A percentile compares a stretch with the other conserved stretches of the same genome.
phyloP scores from a whole-genome alignment of 371 early-diverging fungal genomes.

The Mucor circinelloides region DNA sequence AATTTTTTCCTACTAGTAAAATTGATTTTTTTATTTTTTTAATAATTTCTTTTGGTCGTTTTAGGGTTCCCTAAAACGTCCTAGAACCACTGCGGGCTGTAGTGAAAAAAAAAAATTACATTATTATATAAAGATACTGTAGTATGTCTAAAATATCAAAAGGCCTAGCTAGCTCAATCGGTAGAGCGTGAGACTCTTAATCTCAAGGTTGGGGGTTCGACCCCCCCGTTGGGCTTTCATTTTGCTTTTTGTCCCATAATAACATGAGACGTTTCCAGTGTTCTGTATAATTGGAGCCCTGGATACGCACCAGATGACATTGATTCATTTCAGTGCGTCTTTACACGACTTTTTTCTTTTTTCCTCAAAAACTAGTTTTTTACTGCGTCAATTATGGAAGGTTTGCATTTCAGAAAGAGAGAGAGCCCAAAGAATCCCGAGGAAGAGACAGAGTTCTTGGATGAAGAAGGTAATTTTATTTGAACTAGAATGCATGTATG shows the following conservation, averaged over 20 bases:
- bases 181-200: conserved; percentile 98
- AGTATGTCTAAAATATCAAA: too few species aligned
- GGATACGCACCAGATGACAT: not conserved
- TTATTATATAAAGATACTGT: too few species aligned
- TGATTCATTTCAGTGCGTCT: not conserved
- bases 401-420: conserved; percentile 5
- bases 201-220: conserved; percentile 96
- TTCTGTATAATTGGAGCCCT: not conserved
- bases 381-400: not conserved
- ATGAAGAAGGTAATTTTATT: conserved; percentile 37
- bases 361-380: not conserved
- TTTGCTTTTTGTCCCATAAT: too few species aligned
- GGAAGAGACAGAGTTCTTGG: conserved; percentile 35
- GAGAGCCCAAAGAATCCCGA: conserved; percentile 14
- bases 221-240: conserved; percentile 80
- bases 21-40: too few species aligned
- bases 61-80: too few species aligned
- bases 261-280: not conserved
- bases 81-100: too few species aligned
- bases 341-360: too few species aligned
- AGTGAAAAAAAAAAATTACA: too few species aligned
- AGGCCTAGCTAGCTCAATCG: conserved; percentile 95
- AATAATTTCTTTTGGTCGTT: too few species aligned
- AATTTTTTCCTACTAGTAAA: too few species aligned
- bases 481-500: too few species aligned